Percentiles rank a stretch among this genome's conserved stretches.
Conservation (phyloP, 148 eudicot genomes). For the Polygonum maritimum region DNA sequence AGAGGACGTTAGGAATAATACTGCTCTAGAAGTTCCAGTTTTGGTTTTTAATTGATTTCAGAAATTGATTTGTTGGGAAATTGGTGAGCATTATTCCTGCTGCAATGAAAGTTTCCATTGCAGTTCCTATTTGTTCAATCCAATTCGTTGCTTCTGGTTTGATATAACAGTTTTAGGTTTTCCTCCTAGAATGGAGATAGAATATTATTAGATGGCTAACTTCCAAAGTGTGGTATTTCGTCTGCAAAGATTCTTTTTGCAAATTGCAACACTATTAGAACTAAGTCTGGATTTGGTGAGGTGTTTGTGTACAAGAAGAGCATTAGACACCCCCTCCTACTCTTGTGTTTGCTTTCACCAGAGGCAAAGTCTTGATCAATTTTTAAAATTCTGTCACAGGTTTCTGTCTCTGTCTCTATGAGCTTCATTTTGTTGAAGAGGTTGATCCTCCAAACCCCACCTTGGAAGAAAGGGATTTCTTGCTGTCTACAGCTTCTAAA, state of each 20-base stretch:
- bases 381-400: not conserved
- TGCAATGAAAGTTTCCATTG: not conserved
- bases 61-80: not conserved
- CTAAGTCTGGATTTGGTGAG: not conserved
- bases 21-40: too few species aligned
- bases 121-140: not conserved
- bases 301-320: not conserved
- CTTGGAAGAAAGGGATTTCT: conserved; percentile 10
- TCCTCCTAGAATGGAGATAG: not conserved
- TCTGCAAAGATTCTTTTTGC: too few species aligned
- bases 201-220: too few species aligned
- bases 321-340: not conserved
- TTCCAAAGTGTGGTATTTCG: too few species aligned
- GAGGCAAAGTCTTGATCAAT: not conserved
- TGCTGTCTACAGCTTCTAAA: not conserved
- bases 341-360: conserved; percentile 3
- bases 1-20: too few species aligned
- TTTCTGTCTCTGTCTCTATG: not conserved
- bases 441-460: not conserved
- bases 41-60: too few species aligned
- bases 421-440: not conserved
- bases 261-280: too few species aligned
- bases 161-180: not conserved
- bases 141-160: not conserved
- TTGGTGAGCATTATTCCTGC: not conserved